A percentile compares a stretch with the other conserved stretches of the same genome.
phyloP scores from a whole-genome alignment of 805 yeast species.

The Schwanniomyces occidentalis region DNA sequence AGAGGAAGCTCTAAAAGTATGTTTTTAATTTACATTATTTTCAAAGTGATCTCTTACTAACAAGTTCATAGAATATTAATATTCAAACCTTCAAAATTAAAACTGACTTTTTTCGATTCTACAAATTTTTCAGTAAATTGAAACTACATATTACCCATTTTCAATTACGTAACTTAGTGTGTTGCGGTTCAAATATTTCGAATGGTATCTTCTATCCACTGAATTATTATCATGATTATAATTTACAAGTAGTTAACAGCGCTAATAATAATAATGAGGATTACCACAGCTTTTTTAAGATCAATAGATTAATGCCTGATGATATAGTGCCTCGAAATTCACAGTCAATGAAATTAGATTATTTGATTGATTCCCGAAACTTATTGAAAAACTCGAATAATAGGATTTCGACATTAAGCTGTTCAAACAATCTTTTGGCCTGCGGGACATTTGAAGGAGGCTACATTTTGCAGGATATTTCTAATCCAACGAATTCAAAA shows the following conservation, averaged over 20 bases:
- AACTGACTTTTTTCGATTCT: conserved; percentile 39
- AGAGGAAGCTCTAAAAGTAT: conserved; percentile 33
- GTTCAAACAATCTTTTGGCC: conserved; percentile 41
- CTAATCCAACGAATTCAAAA: conserved; percentile 18
- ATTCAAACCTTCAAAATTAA: conserved; percentile 16
- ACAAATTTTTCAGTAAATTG: conserved; percentile 42
- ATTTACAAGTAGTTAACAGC: conserved; percentile 25
- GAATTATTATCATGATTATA: conserved; percentile 31
- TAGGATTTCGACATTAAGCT: conserved; percentile 49
- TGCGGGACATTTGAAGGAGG: conserved; percentile 61
- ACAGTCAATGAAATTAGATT: conserved; percentile 34
- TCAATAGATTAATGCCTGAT: conserved; percentile 36
- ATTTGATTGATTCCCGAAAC: conserved; percentile 37
- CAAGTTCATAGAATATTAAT: conserved; percentile 20
- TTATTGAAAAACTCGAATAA: conserved; percentile 30
- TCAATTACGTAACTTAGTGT: conserved; percentile 54
- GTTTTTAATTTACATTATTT: conserved; percentile 14
- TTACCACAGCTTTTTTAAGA: conserved; percentile 33
- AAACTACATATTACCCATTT: conserved; percentile 56
- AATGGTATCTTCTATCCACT: conserved; percentile 43
- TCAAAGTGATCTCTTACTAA: conserved; percentile 16
- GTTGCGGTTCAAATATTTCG: conserved; percentile 31
- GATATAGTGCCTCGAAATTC: conserved; percentile 8
- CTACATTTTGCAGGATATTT: conserved; percentile 37
- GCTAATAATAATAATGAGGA: conserved; percentile 26